Evolutionary conservation across 2,329 filamentous ascomycete species (phyloP).

Genomic region (Pestalotiopsis sp.): DNA sequence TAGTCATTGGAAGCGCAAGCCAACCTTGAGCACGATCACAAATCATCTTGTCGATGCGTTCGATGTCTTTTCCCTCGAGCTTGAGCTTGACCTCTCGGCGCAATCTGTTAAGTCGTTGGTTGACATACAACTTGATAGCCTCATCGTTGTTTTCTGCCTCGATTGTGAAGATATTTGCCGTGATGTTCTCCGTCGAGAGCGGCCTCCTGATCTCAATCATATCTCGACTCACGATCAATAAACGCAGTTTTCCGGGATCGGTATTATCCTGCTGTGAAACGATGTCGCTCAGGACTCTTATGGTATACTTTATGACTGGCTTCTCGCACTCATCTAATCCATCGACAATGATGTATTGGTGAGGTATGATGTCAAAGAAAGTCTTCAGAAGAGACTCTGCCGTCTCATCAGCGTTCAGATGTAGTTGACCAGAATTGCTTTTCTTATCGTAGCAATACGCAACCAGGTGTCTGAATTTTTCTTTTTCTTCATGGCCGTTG

Average conservation of each 20-base stretch:
- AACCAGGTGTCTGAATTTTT: constrained; percentile 7
- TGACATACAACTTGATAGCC: constrained; percentile 32
- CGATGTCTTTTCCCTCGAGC: neutral
- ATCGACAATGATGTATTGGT: constrained; percentile 44
- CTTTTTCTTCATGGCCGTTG: neutral
- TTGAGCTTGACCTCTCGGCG: neutral
- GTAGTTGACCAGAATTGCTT: neutral
- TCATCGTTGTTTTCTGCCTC: constrained; percentile 21
- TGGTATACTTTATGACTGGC: constrained; percentile 25
- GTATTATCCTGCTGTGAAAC: constrained; percentile 25
- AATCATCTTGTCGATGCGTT: neutral
- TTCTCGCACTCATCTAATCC: constrained; percentile 45
- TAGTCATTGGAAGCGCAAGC: neutral
- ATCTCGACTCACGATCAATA: constrained; percentile 37
- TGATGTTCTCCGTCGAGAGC: constrained; percentile 18
- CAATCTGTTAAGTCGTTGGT: neutral
- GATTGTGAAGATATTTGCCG: constrained; percentile 7
- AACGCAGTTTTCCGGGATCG: constrained; percentile 26
- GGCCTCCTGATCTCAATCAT: constrained; percentile 28
- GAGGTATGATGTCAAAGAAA: constrained; percentile 1
- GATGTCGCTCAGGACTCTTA: constrained; percentile 20
- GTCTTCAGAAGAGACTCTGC: constrained; percentile 5
- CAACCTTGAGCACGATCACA: neutral
- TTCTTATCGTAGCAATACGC: constrained; percentile 8
- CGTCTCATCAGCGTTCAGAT: neutral